phyloP scores from a whole-genome alignment of 1,284 basidiomycete genomes.

The Rhodotorula sp. region DNA sequence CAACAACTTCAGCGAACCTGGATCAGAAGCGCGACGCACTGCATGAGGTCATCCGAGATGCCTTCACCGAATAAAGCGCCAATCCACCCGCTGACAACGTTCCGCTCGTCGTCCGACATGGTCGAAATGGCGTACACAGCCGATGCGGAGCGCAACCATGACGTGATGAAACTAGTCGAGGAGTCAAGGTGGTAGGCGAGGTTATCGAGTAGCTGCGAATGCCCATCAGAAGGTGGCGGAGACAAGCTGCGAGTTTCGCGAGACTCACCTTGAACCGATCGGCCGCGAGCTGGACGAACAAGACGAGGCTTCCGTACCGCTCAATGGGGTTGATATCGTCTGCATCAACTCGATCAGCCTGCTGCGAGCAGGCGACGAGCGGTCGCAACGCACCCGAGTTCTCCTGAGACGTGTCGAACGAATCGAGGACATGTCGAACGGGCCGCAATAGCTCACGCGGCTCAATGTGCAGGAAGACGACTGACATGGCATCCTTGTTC shows the following conservation, averaged over 20 bases:
- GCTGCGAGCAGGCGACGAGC: too few species aligned
- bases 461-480: conserved; percentile 27
- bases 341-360: not conserved
- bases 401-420: conserved; percentile 18
- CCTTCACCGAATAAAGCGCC: conserved; percentile 51
- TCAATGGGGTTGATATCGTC: conserved; percentile 29
- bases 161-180: conserved; percentile 32
- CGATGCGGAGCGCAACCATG: conserved; percentile 40
- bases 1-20: too few species aligned
- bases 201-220: conserved; percentile 24
- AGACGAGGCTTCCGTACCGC: conserved; percentile 50
- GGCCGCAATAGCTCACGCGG: conserved; percentile 27
- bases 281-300: conserved; percentile 48
- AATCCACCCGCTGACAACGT: conserved; percentile 49
- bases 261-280: conserved; percentile 45
- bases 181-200: conserved; percentile 40
- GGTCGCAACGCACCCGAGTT: conserved; percentile 20
- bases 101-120: conserved; percentile 47
- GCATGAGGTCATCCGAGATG: conserved; percentile 51
- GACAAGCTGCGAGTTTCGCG: too few species aligned
- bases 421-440: conserved; percentile 23
- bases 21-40: conserved; percentile 28
- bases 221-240: too few species aligned
- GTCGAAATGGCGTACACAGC: conserved; percentile 45
- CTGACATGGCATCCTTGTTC: conserved; percentile 13